Base-by-base conservation (phyloP, 441 rosid species). In the Flueggea neowawraea region DNA sequence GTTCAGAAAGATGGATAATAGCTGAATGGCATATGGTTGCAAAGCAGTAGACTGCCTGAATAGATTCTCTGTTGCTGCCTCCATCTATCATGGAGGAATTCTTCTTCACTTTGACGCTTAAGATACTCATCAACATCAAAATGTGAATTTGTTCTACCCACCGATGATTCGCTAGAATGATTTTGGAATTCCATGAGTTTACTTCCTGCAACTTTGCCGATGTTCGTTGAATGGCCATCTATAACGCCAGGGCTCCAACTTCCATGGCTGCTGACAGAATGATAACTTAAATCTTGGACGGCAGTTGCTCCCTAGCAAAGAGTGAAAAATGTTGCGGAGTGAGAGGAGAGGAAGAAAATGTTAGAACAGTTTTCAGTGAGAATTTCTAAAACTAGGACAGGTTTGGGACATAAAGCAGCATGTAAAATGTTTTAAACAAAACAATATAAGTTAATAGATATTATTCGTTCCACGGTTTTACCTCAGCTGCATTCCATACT, bases 181-280 rank as follows among this genome's bases (percentile, higher is more conserved):
- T 63, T 72, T 63, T 57, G 67, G 15, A 22, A 33, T 61, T 74
- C 67, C 60, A 52, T 56, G 28, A 28, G 54, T 62, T 60, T 64
- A 51, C 62, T 76, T 13, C 69, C 47, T 10, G 31, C 14, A 32
- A 74, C 66, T 61, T 70, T 81, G 60, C 75, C 59, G 0, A 16
- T 41, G 43, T 36, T 73, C 45, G 61, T 55, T 13, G 77, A 70
- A 41, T 71, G 72, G 54, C 51, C 70, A 33, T 76, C 73, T 0
- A 61, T 17, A 60, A 66, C 32, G 73, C 60, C 80, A 0, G 94
- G 94, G 69, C 78, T 89, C 88, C 97, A 89, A 65, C 96, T 91
- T 57, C 92, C 96, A 13, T 44, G 84, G 82, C 96, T 91, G 77
- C 91, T 91, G 51, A 65, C 53, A 12, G 90, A 77, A 52, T 71